Base-by-base conservation (phyloP, 192 early-diverging fungal species). In the Entomortierella lignicola region DNA sequence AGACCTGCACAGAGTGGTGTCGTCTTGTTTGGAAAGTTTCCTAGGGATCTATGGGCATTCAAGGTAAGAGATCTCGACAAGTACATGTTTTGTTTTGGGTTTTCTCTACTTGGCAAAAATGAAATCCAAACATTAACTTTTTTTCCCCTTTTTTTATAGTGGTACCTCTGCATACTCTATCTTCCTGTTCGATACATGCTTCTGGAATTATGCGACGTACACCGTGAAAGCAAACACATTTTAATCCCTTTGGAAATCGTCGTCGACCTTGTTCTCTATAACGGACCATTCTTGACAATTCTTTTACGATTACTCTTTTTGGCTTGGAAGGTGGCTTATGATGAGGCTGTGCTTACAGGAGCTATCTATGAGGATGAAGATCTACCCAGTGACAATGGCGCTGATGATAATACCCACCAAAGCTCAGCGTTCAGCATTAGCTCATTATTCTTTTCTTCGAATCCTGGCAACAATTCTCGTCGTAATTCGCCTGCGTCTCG, bases 311-410 rank as follows among this genome's bases (percentile, higher is more conserved):
- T 79, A 42, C 41, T 79, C 61, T 70, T 60, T 42, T 32, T 63
- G 67, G 75, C 75, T 4, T 79, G 75, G 75, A 79, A 65, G 63
- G 75, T 79, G 30, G 75, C 75, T 1, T 79, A 79, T 32, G 75
- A 79, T 27, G 75, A 79, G 67, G 75, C 75, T 58, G 57, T 79
- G 27, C 62, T 79, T 12, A 79, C 75, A 21, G 75, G 75, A 30
- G 67, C 75, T 18, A 79, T 79, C 21, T 60, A 48, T 44, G 75
- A 69, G 41, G 68, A 70, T n/a, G 75, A 68, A 6, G 39, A n/a
- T n/a, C n/a, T n/a, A n/a, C n/a, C n/a, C n/a, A n/a, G n/a, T n/a
- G n/a, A n/a, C n/a, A n/a, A n/a, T n/a, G n/a, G n/a, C n/a, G n/a
- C n/a, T n/a, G n/a, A n/a, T n/a, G n/a, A 60, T 3, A 59, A 25